Percentiles rank a stretch among this genome's conserved stretches.
Evolutionary conservation across 306 rosid genomes (phyloP).

Genomic region (Malus orientalis): DNA sequence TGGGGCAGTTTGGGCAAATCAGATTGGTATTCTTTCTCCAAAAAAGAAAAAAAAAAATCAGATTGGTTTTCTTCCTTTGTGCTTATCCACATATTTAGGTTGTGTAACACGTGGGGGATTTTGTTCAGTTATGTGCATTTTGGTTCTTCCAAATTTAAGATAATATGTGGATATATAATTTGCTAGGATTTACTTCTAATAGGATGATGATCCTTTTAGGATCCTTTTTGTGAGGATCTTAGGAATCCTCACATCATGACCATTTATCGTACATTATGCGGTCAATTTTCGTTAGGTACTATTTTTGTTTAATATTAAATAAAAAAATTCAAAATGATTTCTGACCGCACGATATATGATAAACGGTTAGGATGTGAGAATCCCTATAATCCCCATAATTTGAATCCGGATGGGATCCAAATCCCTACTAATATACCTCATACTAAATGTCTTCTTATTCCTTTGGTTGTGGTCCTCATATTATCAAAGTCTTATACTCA

Average conservation of each 20-base stretch:
- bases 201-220: too few species aligned
- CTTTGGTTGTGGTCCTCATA: background rate
- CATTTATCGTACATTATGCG: accelerated
- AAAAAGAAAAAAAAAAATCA: background rate
- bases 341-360: accelerated
- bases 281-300: accelerated
- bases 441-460: background rate
- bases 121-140: background rate
- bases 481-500: background rate
- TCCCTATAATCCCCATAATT: too few species aligned
- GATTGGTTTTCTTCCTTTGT: background rate
- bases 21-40: background rate
- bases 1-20: background rate
- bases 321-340: too few species aligned
- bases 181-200: background rate
- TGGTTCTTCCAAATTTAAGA: background rate
- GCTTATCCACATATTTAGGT: slow-evolving; percentile 6
- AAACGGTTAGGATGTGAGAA: too few species aligned
- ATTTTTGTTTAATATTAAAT: too few species aligned
- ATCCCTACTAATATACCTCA: background rate
- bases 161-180: background rate
- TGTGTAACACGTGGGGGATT: slow-evolving; percentile 15
- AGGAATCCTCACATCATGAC: too few species aligned
- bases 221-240: too few species aligned
- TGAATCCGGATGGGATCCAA: too few species aligned